Evolutionary conservation across 2,329 filamentous ascomycete species (phyloP), one percentile per base, ranked within the genome.

Genomic region (Sclerotinia borealis): DNA sequence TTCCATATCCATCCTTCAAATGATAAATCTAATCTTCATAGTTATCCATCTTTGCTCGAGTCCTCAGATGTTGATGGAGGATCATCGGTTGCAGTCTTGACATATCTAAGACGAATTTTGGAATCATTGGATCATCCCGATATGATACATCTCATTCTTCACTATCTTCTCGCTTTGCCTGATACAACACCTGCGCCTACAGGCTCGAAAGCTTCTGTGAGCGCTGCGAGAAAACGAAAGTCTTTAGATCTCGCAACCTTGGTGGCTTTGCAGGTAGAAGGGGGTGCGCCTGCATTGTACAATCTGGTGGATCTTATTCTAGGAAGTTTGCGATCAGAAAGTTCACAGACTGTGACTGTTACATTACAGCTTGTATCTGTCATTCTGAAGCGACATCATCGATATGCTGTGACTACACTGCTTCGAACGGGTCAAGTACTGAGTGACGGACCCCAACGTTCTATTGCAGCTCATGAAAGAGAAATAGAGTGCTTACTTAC

Each of bases 41-140:
- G 91, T 78, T 96, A 99, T 74, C 95, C 95, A 2, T 99, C 96
- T 1, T 81, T 99, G 37, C 82, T 99, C 17, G 93, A 99, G 76
- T 99, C 95, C 11, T 98, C 95, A 1, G 95, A 99, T 77, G 90
- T 96, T 45, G 93, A 98, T 76, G 95, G 93, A 68, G 95, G 95
- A 61, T 99, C 95, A 8, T 96, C 95, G 0, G 92, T 98, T 27
- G 95, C 95, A 4, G 95, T 99, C 15, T 81, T 98, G 67, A 97
- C 93, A 2, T 98, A 99, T 75, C 81, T 99, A 41, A 89, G 90
- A 64, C 89, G 91, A 48, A 96, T 98, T 62, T 82, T 99, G 7
- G 93, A 97, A 74, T 90, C 91, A 0, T 81, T 99, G 17, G 92
- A 97, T 67, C 92, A 98, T 74, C 91, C 92, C 9, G 93, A 98